Evolutionary conservation across 495 filamentous ascomycete species (phyloP).

Genomic region (Astrothelium macrocarpum): DNA sequence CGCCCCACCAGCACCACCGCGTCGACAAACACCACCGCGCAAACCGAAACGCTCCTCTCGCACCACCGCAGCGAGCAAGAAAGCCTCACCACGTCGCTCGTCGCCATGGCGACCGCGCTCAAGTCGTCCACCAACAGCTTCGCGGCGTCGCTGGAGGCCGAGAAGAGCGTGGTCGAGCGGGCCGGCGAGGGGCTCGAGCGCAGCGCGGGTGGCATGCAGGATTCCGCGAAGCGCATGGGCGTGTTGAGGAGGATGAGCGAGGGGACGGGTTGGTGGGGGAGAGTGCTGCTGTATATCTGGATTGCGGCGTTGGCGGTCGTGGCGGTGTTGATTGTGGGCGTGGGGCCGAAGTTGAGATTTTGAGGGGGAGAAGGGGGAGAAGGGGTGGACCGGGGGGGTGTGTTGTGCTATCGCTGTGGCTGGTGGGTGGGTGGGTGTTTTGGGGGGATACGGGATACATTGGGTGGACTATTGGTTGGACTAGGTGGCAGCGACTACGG

Average conservation of each 20-base stretch:
- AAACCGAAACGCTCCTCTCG: constrained; percentile 59
- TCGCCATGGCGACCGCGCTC: constrained; percentile 65
- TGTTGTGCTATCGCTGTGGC: no score
- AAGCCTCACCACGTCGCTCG: constrained; percentile 67
- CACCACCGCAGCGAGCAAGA: constrained; percentile 73
- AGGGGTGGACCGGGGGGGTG: not conserved
- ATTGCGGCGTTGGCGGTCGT: constrained; percentile 70
- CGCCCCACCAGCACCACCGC: constrained; percentile 21
- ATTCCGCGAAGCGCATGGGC: constrained; percentile 64
- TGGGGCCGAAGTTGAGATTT: constrained; percentile 79
- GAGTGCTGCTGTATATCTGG: constrained; percentile 74
- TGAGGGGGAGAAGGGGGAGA: constrained; percentile 30
- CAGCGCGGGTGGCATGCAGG: constrained; percentile 63
- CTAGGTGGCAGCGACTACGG: no score
- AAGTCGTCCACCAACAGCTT: constrained; percentile 67
- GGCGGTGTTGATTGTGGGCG: constrained; percentile 64
- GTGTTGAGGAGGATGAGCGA: constrained; percentile 64
- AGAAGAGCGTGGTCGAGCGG: constrained; percentile 56
- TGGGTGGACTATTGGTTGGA: not conserved
- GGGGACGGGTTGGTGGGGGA: constrained; percentile 78
- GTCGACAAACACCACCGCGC: constrained; percentile 28
- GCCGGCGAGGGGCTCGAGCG: constrained; percentile 66
- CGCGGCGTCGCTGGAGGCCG: constrained; percentile 57
- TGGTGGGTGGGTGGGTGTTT: not conserved
- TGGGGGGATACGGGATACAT: not conserved